Evolutionary conservation across 140 eudicot genomes (phyloP).

Genomic region (Stevia rebaudiana): DNA sequence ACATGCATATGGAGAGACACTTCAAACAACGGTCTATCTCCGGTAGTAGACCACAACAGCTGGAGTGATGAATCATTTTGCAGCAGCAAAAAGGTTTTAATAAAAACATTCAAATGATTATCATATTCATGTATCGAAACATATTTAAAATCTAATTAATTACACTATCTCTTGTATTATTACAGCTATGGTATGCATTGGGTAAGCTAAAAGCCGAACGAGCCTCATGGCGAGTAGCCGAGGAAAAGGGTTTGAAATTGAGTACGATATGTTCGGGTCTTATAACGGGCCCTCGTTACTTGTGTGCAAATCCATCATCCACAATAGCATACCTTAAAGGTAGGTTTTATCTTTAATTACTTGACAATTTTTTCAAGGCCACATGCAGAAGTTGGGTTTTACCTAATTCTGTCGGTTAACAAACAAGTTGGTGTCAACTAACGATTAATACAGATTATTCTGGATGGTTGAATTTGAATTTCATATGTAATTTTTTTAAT

Average conservation of each 20-base stretch:
- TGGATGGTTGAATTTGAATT: too few species aligned
- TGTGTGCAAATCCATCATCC: constrained; percentile 51
- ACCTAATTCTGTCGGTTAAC: too few species aligned
- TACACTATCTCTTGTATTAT: background rate
- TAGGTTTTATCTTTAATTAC: background rate
- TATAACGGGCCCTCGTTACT: constrained; percentile 52
- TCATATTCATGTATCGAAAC: background rate
- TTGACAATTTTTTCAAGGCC: background rate
- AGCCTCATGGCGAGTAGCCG: constrained; percentile 63
- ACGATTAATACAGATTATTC: too few species aligned
- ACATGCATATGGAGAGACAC: constrained; percentile 65
- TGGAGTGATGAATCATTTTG: constrained; percentile 80
- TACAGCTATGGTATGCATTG: constrained; percentile 77
- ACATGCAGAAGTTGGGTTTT: too few species aligned
- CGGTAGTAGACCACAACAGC: constrained; percentile 43
- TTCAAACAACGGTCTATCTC: constrained; percentile 23
- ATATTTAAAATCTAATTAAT: background rate
- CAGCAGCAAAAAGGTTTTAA: constrained; percentile 53
- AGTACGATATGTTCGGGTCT: constrained; percentile 75
- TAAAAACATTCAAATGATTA: background rate
- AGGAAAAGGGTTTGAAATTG: constrained; percentile 46
- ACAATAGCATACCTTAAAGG: constrained; percentile 87
- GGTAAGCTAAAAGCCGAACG: constrained; percentile 78
- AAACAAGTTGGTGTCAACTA: too few species aligned
- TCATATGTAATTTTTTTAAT: too few species aligned